A percentile compares a stretch with the other conserved stretches of the same genome.
phyloP scores from a whole-genome alignment of 2,329 filamentous ascomycete genomes.

The Alternaria atra region DNA sequence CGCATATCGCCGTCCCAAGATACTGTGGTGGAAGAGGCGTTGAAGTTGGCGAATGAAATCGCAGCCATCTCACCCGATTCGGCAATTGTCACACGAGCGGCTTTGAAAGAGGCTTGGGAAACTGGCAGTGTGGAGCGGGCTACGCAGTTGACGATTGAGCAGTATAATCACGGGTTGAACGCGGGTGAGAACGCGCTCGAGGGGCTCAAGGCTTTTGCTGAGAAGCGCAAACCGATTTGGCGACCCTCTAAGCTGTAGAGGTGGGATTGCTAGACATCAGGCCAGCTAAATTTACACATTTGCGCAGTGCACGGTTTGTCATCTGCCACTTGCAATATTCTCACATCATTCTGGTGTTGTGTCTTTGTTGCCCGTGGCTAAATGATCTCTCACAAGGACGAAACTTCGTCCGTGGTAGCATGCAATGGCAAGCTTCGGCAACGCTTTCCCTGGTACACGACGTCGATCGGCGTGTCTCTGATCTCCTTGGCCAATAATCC shows the following conservation, averaged over 20 bases:
- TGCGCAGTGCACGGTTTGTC: not conserved
- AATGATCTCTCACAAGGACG: not conserved
- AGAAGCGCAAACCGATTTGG: conserved; percentile 62
- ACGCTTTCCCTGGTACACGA: not conserved
- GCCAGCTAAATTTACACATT: not conserved
- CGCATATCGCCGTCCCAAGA: conserved; percentile 49
- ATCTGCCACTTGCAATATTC: not conserved
- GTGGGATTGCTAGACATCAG: not conserved
- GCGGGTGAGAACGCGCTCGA: conserved; percentile 60
- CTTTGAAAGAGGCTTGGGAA: conserved; percentile 47
- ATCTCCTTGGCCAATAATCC: conserved; percentile 5
- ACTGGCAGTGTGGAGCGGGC: conserved; percentile 48
- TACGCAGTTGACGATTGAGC: conserved; percentile 55
- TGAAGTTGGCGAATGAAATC: conserved; percentile 49
- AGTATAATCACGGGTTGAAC: conserved; percentile 53
- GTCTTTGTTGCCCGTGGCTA: not conserved
- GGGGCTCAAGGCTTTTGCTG: conserved; percentile 61
- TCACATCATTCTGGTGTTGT: not conserved
- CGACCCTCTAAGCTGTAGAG: conserved; percentile 56
- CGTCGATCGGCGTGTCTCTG: not conserved
- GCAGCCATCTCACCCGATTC: conserved; percentile 50
- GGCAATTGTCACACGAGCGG: conserved; percentile 49
- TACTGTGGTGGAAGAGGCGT: conserved; percentile 47
- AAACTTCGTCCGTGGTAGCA: not conserved
- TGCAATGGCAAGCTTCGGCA: conserved; percentile 25